Evolutionary conservation across 331 rosid species (phyloP).

Genomic region (Rosa hybrid): DNA sequence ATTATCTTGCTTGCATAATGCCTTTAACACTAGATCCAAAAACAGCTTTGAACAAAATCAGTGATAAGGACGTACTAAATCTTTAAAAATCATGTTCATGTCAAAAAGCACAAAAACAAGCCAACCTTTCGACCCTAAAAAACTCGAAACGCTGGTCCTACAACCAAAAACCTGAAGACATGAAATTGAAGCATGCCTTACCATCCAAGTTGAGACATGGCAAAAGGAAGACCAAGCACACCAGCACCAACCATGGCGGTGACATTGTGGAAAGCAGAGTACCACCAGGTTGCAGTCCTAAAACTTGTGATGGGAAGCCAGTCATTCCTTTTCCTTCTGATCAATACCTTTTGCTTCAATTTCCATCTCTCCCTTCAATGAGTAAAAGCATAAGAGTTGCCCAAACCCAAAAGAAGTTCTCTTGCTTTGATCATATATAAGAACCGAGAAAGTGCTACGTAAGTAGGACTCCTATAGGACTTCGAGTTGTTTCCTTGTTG

Average conservation of each 20-base stretch:
- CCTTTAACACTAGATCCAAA: background rate
- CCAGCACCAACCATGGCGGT: conserved; percentile 81
- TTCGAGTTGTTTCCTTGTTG: background rate
- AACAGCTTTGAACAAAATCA: background rate
- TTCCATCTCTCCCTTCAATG: background rate
- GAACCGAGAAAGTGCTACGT: background rate
- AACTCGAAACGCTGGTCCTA: background rate
- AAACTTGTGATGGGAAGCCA: conserved; percentile 61
- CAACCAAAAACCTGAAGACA: background rate
- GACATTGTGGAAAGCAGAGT: conserved; percentile 63
- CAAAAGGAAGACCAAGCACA: conserved; percentile 67
- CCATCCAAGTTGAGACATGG: conserved; percentile 79
- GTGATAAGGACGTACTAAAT: background rate
- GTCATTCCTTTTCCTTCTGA: conserved; percentile 16
- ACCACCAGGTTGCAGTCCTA: conserved; percentile 55
- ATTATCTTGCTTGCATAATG: background rate
- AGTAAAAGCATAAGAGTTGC: background rate
- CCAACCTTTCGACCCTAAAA: background rate
- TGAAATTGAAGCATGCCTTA: background rate
- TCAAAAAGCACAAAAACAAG: background rate
- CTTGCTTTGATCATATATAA: background rate
- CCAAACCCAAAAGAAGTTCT: background rate
- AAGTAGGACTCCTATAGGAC: background rate
- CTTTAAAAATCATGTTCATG: background rate
- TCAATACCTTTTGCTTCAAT: background rate